Evolutionary conservation across 2,329 filamentous ascomycete species (phyloP).

Genomic region (Fusarium sublunatum): DNA sequence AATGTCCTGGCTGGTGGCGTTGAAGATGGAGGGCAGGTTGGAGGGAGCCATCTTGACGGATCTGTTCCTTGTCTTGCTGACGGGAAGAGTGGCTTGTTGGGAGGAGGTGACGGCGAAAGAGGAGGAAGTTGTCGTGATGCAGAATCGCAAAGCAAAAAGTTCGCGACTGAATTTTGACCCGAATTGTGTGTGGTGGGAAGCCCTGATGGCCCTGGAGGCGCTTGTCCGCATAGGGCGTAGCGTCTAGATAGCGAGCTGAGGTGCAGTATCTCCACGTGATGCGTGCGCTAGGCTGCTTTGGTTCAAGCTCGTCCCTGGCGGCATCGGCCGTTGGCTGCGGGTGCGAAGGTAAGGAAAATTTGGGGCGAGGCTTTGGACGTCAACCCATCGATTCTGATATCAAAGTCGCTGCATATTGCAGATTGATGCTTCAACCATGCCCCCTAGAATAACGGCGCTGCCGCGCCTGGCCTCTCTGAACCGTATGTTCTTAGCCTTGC

Average conservation of each 20-base stretch:
- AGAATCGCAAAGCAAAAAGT: constrained; percentile 53
- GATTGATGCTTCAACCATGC: constrained; percentile 64
- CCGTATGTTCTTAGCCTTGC: constrained; percentile 58
- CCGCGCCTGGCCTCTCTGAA: constrained; percentile 69
- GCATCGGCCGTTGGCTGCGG: constrained; percentile 29
- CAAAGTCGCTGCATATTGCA: constrained; percentile 38
- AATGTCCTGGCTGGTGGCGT: constrained; percentile 97
- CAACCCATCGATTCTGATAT: constrained; percentile 40
- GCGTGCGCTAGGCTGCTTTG: constrained; percentile 20
- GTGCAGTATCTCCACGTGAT: constrained; percentile 50
- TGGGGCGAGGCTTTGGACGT: constrained; percentile 43
- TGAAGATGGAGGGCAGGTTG: constrained; percentile 95
- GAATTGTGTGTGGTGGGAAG: constrained; percentile 55
- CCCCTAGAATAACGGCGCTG: constrained; percentile 72
- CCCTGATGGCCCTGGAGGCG: constrained; percentile 49
- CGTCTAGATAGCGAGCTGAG: rapidly evolving
- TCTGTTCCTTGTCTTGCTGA: constrained; percentile 50
- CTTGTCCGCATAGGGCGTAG: constrained; percentile 47
- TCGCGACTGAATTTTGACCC: constrained; percentile 55
- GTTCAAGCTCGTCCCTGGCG: constrained; percentile 1
- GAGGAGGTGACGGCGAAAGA: constrained; percentile 44
- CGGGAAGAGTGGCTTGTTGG: constrained; percentile 37
- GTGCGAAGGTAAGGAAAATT: constrained; percentile 49
- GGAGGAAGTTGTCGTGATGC: constrained; percentile 43
- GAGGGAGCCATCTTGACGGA: constrained; percentile 89